Evolutionary conservation across 176 grass and related monocot genomes (phyloP), one percentile per base, ranked within the genome.

Genomic region (Cymbopogon citratus): DNA sequence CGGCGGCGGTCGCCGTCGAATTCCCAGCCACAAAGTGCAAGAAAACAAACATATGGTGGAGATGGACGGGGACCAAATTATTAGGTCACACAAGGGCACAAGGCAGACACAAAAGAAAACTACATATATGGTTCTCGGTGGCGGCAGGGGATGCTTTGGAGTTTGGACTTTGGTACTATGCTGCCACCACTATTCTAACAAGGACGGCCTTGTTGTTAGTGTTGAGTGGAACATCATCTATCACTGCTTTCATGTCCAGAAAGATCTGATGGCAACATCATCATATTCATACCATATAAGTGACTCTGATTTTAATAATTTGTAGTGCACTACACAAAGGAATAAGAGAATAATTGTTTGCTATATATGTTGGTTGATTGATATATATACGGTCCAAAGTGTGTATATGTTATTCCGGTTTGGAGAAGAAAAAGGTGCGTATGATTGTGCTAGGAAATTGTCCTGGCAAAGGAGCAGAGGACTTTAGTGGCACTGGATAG

Each of bases 211-310:
- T 35, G 21, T 35, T 27, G 38, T 21, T 69, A 61, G 23, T 24
- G 51, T 49, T 12, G 21, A 46, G 19, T 51, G 73, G 51, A 61
- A 63, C 72, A 70, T 21, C 72, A 87, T 24, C 21, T 8, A 28
- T 48, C 16, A 31, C 18, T 62, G 18, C 13, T 82, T 51, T 43
- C 14, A 23, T 56, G 6, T 78, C 80, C 38, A 26, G 33, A 83
- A 83, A 71, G 73, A 57, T 82, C 52, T 16, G 51, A 4, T 56
- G 54, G 24, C 35, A 75, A 14, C 12, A 46, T 73, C 84, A 60
- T 45, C 18, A 21, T 21, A 52, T 21, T 2, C 1, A 52, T 51
- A 51, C 21, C 51, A 46, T 73, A 49, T 41, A 35, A 10, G 19
- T 27, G 10, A 43, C 40, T 34, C 38, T n/a, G 34, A 6, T 60